These are phyloP conservation scores for Pseudoperonospora humuli DNA, from an alignment of 352 stramenopile genomes.

Conservation along the genomic window DNA sequence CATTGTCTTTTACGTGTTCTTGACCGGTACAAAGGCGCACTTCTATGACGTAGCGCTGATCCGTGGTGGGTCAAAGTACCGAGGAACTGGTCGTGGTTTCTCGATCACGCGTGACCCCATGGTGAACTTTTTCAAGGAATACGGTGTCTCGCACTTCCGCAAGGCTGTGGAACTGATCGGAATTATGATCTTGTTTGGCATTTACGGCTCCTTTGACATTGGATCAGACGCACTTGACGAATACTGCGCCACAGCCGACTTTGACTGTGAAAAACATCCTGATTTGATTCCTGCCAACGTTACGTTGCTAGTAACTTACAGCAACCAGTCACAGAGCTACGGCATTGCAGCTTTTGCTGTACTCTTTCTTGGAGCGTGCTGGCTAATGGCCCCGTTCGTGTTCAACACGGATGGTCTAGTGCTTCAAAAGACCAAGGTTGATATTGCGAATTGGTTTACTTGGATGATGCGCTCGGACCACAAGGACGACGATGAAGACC, in stretches of 20 bases:
- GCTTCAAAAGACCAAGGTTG: constrained; percentile 73
- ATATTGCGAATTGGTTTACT: constrained; percentile 73
- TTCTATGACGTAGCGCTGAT: constrained; percentile 83
- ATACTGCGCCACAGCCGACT: constrained; percentile 43
- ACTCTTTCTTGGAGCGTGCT: constrained; percentile 70
- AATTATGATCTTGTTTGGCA: constrained; percentile 75
- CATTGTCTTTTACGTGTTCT: constrained; percentile 84
- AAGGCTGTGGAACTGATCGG: constrained; percentile 83
- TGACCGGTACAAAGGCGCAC: constrained; percentile 81
- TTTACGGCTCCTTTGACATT: constrained; percentile 76
- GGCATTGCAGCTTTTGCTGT: constrained; percentile 78
- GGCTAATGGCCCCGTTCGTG: constrained; percentile 76
- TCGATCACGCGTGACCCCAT: constrained; percentile 81
- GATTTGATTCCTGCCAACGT: constrained; percentile 60
- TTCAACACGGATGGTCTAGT: constrained; percentile 88
- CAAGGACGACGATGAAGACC: constrained; percentile 35
- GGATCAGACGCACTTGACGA: constrained; percentile 31
- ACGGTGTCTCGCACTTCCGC: constrained; percentile 81
- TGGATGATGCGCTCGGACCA: constrained; percentile 68
- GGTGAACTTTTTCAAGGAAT: constrained; percentile 87
- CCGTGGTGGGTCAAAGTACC: constrained; percentile 80
- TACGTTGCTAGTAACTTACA: constrained; percentile 51
- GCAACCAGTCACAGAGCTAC: constrained; percentile 59
- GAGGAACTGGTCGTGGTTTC: constrained; percentile 79
- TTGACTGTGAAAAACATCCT: constrained; percentile 40